Evolutionary conservation across 352 stramenopile species (phyloP).

Genomic region (Phytophthora brassicae): DNA sequence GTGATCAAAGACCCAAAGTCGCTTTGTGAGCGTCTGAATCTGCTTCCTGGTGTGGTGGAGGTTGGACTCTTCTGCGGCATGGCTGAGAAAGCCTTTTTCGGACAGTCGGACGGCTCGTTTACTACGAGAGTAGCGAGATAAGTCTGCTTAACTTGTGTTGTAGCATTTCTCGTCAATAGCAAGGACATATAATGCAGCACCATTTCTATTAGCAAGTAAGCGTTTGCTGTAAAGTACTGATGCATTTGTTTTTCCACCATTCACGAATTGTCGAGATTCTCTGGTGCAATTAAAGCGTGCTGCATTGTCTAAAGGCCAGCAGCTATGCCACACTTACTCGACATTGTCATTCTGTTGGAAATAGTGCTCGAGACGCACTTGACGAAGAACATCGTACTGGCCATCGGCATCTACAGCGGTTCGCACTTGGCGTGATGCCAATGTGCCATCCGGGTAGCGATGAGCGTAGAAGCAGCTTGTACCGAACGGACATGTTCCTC

Average conservation of each 20-base stretch:
- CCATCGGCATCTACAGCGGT: conserved; percentile 72
- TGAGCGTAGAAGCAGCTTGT: conserved; percentile 89
- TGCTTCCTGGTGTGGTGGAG: conserved; percentile 87
- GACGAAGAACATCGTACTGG: conserved; percentile 73
- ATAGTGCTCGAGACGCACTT: conserved; percentile 74
- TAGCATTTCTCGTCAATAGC: background rate
- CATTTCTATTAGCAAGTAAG: conserved; percentile 19
- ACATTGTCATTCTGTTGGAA: conserved; percentile 38
- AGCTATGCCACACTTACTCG: conserved; percentile 10
- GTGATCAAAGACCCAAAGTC: conserved; percentile 64
- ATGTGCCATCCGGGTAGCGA: conserved; percentile 61
- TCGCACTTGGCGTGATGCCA: conserved; percentile 63
- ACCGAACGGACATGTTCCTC: conserved; percentile 82
- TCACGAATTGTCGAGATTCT: conserved; percentile 10
- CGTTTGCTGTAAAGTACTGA: too few relatives aligned
- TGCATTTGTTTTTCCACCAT: too few relatives aligned
- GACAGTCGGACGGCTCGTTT: conserved; percentile 80
- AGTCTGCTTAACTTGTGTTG: conserved; percentile 21
- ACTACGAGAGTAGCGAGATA: conserved; percentile 54
- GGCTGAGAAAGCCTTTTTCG: conserved; percentile 88
- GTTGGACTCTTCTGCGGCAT: conserved; percentile 90
- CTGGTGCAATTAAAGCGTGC: background rate
- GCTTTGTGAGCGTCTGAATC: conserved; percentile 70
- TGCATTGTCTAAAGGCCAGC: background rate
- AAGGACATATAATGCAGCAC: conserved; percentile 11